phyloP scores from a whole-genome alignment of 805 yeast genomes.

The Candida schatavii region DNA sequence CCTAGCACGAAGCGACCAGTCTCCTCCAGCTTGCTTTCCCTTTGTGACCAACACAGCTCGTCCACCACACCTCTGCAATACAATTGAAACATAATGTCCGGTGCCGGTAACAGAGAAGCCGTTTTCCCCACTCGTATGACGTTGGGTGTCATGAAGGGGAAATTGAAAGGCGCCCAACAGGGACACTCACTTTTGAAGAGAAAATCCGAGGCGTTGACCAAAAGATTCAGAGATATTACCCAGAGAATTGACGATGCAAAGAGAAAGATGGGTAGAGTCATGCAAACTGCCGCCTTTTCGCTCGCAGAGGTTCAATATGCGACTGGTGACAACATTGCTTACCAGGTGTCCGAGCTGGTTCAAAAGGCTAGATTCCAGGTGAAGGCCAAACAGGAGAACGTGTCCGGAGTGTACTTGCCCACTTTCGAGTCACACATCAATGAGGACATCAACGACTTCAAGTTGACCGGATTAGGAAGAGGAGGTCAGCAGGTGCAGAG shows the following conservation, averaged over 20 bases:
- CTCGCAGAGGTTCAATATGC: constrained; percentile 97
- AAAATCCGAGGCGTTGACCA: constrained; percentile 95
- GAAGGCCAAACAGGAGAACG: constrained; percentile 91
- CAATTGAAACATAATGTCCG: too few relatives aligned
- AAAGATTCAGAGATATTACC: constrained; percentile 93
- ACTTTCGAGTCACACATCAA: constrained; percentile 85
- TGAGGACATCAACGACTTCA: constrained; percentile 87
- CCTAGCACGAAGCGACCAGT: too few relatives aligned
- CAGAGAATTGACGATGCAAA: constrained; percentile 92
- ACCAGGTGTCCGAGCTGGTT: constrained; percentile 93
- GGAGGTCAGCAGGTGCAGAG: constrained; percentile 98
- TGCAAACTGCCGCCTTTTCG: constrained; percentile 98
- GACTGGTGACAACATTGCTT: constrained; percentile 92
- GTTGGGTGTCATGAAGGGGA: constrained; percentile 88
- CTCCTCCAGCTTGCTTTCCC: too few relatives aligned
- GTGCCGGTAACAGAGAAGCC: constrained; percentile 82
- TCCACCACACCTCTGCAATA: too few relatives aligned
- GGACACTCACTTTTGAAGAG: constrained; percentile 92
- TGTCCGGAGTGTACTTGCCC: constrained; percentile 92
- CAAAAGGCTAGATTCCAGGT: constrained; percentile 88
- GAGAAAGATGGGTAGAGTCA: constrained; percentile 95
- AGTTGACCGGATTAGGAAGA: constrained; percentile 93
- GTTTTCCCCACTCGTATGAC: constrained; percentile 99
- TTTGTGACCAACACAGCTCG: too few relatives aligned
- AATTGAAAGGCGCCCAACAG: constrained; percentile 94